A percentile compares a stretch with the other conserved stretches of the same genome.
Conservation (phyloP, 2,329 filamentous ascomycete species). For the Hypoxylon sp. region DNA sequence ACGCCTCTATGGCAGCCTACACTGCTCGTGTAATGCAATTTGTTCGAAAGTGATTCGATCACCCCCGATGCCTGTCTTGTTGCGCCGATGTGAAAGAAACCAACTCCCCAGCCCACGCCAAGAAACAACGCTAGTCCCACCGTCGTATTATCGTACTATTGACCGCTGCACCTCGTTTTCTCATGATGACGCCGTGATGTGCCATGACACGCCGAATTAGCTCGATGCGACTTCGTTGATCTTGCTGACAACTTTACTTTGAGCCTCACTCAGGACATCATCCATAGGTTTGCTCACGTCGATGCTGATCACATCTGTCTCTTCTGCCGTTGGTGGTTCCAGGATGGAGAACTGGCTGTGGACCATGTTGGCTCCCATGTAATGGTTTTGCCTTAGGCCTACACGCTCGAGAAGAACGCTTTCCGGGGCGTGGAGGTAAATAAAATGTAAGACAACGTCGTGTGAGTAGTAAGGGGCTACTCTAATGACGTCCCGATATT, state of each 20-base stretch:
- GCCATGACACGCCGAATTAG: slow-evolving; percentile 29
- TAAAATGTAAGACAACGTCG: slow-evolving; percentile 85
- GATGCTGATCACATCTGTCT: slow-evolving; percentile 77
- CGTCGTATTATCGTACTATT: slow-evolving; percentile 12
- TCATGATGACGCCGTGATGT: slow-evolving; percentile 25
- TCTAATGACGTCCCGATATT: slow-evolving; percentile 93
- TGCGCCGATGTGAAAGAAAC: slow-evolving; percentile 36
- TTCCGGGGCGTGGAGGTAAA: slow-evolving; percentile 86
- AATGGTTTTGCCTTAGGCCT: slow-evolving; percentile 80
- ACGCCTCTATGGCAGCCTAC: slow-evolving; percentile 33
- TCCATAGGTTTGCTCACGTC: slow-evolving; percentile 72
- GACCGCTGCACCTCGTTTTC: slow-evolving; percentile 11
- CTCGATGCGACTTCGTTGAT: slow-evolving; percentile 58
- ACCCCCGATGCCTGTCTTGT: slow-evolving; percentile 31
- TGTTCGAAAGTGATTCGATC: slow-evolving; percentile 26
- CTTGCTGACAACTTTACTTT: slow-evolving; percentile 67
- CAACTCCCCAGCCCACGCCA: slow-evolving; percentile 35
- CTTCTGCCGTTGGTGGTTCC: slow-evolving; percentile 80
- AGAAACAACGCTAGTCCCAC: slow-evolving; percentile 28
- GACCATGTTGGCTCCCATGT: slow-evolving; percentile 97
- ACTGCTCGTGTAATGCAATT: slow-evolving; percentile 33
- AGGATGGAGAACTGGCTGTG: slow-evolving; percentile 89
- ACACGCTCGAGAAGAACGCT: slow-evolving; percentile 82
- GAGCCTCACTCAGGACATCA: slow-evolving; percentile 70
- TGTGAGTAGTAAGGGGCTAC: slow-evolving; percentile 81